Percentiles rank a stretch among this genome's conserved stretches.
These are phyloP conservation scores for Leccinum ochraceum DNA, from an alignment of 768 basidiomycete genomes.

Conservation along the genomic window DNA sequence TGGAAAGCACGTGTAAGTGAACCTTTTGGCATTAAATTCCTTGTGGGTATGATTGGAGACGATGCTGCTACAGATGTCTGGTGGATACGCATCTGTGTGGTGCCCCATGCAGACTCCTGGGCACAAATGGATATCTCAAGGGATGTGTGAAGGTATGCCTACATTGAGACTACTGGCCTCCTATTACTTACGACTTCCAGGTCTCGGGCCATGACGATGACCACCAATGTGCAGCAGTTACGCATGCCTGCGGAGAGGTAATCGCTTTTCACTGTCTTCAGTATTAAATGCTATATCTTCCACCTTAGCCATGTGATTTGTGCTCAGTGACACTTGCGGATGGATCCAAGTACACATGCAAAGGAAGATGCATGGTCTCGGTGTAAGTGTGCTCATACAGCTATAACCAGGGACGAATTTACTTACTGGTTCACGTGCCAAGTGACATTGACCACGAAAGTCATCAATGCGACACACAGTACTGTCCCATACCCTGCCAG, in stretches of 20 bases:
- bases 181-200: slow-evolving; percentile 30
- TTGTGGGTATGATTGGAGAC: neutral
- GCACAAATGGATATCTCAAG: slow-evolving; percentile 50
- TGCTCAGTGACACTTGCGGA: slow-evolving; percentile 26
- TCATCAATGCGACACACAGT: slow-evolving; percentile 51
- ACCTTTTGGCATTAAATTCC: slow-evolving; percentile 8
- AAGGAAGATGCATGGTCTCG: slow-evolving; percentile 43
- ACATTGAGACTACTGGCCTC: neutral
- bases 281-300: neutral
- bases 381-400: slow-evolving; percentile 32
- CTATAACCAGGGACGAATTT: neutral
- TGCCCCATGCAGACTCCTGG: slow-evolving; percentile 44
- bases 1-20: slow-evolving; percentile 54
- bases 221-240: slow-evolving; percentile 51
- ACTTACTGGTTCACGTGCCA: slow-evolving; percentile 1
- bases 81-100: slow-evolving; percentile 58
- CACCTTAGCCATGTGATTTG: slow-evolving; percentile 44
- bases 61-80: slow-evolving; percentile 44
- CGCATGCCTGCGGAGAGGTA: slow-evolving; percentile 59
- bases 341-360: slow-evolving; percentile 39
- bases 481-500: slow-evolving; percentile 55
- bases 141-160: slow-evolving; percentile 50
- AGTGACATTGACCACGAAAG: slow-evolving; percentile 48
- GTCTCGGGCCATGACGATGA: slow-evolving; percentile 45
- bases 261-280: neutral